Base-by-base conservation (phyloP, 2,329 filamentous ascomycete genomes). In the Pleoardoris graminearum region DNA sequence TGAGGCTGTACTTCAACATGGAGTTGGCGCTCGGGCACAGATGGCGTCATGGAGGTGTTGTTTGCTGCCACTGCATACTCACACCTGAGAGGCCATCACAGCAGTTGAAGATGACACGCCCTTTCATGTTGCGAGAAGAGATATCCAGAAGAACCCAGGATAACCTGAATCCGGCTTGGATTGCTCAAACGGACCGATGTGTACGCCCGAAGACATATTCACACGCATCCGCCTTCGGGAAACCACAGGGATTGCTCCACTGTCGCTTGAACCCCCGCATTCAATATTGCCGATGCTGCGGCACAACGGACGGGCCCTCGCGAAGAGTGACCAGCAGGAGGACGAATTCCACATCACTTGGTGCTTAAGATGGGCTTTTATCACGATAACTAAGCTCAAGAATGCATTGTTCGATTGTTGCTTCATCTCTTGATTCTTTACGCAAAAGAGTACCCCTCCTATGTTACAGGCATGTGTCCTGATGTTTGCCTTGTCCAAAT, bases 141-240 rank as follows among this genome's bases (percentile, higher is more conserved):
- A 33, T 33, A 39, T 39, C 25, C 23, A 35, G 23, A n/a, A 14
- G 12, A 38, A 16, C 21, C n/a, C 25, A 32, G n/a, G 17, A 19
- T 5, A 33, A 6, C 41, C 25, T 30, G 19, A 14, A 23, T 27
- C 10, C 33, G 32, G 39, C 23, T 29, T 17, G 25, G 19, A 29
- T 30, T 32, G 22, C 32, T 37, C 11, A 3, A 16, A 39, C 17
- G 46, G 33, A 25, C 27, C 14, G 30, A 22, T 30, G 36, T 56
- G 54, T 51, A 32, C 53, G 36, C 42, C 37, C 8, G 51, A 39
- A 17, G 17, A 11, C 29, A 14, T 36, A 35, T 45, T 35, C 42
- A 45, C 21, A 54, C 61, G 48, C 54, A 53, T 37, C 43, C 38
- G 44, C 37, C 43, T 16, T 43, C 54, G 54, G 54, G 17, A 53